Evolutionary conservation across 2,329 filamentous ascomycete genomes (phyloP), one percentile per base, ranked within the genome.

Genomic region (Podosphaera xanthii): DNA sequence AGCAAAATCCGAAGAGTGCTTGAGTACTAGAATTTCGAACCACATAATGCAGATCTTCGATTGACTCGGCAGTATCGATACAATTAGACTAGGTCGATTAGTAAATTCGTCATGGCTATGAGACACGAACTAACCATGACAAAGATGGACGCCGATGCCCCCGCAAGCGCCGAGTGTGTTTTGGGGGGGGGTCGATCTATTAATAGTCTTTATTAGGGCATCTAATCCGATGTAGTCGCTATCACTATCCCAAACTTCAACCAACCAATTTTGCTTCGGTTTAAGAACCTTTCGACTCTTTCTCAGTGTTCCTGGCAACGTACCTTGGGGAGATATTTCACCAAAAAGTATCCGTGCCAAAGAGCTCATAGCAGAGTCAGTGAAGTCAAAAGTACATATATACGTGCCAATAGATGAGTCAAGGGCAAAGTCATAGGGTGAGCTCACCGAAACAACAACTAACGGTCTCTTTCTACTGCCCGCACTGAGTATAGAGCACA

Each of bases 381-480:
- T 96, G 67, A 95, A 96, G 72, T 96, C 90, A 70, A 94, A 96
- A 0, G 90, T 95, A 73, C 91, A 96, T 48, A 97, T 78, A 66
- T 96, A 96, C 0, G 90, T 95, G 4, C 87, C 86, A 48, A 97
- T 91, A 0, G 82, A 82, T 63, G 85, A 84, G 67, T 97, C 91
- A 79, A 91, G 89, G 52, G 88, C 89, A 69, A 97, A 97, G 70
- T 97, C 91, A 70, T 96, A 97, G 0, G 91, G 91, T 0, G 90
- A 96, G 71, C 89, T 95, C 64, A 94, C 90, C 0, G 91, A 86
- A 6, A 96, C 85, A 2, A 96, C 91, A 33, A 96, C 83, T 44
- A 96, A 73, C 0, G 90, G 87, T 71, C 94, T 96, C 70, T 92
- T 87, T 67, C 89, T 86, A 1, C 86, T 86, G 12, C 79, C 79